Conservation (phyloP, 805 yeast species). For the Saccharomycopsis babjevae region DNA sequence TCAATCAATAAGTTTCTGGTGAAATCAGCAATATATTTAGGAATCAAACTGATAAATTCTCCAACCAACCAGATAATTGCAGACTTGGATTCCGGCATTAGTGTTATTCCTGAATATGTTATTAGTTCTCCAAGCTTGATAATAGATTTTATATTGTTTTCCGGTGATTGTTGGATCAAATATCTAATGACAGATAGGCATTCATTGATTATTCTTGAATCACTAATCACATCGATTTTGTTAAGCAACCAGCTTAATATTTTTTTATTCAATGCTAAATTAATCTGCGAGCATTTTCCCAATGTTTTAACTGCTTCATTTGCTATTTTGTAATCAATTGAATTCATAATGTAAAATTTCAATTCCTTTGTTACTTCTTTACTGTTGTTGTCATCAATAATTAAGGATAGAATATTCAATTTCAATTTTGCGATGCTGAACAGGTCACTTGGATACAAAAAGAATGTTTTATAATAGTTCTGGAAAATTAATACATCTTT, state of each 20-base stretch:
- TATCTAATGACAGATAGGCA: slow-evolving; percentile 63
- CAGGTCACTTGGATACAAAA: slow-evolving; percentile 46
- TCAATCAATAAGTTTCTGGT: slow-evolving; percentile 45
- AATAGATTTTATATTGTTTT: slow-evolving; percentile 43
- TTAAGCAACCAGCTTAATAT: slow-evolving; percentile 56
- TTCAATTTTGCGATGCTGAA: slow-evolving; percentile 39
- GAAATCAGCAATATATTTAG: slow-evolving; percentile 62
- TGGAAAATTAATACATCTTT: slow-evolving; percentile 16
- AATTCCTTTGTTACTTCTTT: slow-evolving; percentile 48
- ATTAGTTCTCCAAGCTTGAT: slow-evolving; percentile 36
- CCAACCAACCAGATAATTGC: slow-evolving; percentile 89
- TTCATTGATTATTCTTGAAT: slow-evolving; percentile 41
- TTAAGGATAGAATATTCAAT: slow-evolving; percentile 46
- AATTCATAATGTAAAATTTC: slow-evolving; percentile 40
- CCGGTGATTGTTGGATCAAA: slow-evolving; percentile 54
- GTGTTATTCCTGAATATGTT: slow-evolving; percentile 17
- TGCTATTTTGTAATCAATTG: slow-evolving; percentile 23
- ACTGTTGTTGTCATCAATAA: slow-evolving; percentile 46
- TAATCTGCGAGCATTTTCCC: slow-evolving; percentile 46
- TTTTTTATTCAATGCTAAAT: slow-evolving; percentile 38
- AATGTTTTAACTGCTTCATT: slow-evolving; percentile 50
- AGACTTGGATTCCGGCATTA: slow-evolving; percentile 51
- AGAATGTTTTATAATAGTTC: slow-evolving; percentile 30
- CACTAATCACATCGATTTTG: slow-evolving; percentile 29
- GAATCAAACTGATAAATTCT: slow-evolving; percentile 47